Conservation (phyloP, 2,329 filamentous ascomycete species). For the Pseudocercospora fuligena region DNA sequence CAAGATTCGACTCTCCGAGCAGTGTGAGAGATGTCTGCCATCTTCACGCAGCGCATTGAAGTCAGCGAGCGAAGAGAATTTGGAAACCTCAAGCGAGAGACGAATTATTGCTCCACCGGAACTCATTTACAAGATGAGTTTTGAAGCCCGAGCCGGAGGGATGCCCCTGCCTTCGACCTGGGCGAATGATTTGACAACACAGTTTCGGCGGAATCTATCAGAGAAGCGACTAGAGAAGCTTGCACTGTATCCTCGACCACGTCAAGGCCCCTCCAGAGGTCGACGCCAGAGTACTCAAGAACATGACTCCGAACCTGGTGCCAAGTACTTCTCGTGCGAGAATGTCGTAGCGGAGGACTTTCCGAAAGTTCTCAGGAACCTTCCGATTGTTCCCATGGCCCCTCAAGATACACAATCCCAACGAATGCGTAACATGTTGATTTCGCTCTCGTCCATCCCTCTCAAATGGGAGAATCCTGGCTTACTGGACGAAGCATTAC, state of each 20-base stretch:
- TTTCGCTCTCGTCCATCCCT: slow-evolving; percentile 86
- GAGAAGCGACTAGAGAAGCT: not conserved
- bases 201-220: not conserved
- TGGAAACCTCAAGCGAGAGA: not conserved
- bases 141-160: too few species aligned
- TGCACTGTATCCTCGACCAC: not conserved
- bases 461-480: slow-evolving; percentile 96
- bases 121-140: too few species aligned
- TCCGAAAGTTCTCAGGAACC: too few species aligned
- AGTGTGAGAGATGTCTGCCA: not conserved
- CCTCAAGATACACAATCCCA: slow-evolving; percentile 60
- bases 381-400: slow-evolving; percentile 64
- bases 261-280: not conserved
- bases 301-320: too few species aligned
- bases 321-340: too few species aligned
- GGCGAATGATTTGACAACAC: not conserved
- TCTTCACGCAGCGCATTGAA: not conserved
- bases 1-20: slow-evolving; percentile 6
- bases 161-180: not conserved
- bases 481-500: slow-evolving; percentile 86
- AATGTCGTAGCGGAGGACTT: too few species aligned
- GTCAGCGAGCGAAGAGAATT: not conserved
- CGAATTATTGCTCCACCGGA: not conserved
- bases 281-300: too few species aligned
- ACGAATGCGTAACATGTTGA: slow-evolving; percentile 69